Evolutionary conservation across 2,329 filamentous ascomycete genomes (phyloP).

Genomic region (Penicillium hesseltinei): DNA sequence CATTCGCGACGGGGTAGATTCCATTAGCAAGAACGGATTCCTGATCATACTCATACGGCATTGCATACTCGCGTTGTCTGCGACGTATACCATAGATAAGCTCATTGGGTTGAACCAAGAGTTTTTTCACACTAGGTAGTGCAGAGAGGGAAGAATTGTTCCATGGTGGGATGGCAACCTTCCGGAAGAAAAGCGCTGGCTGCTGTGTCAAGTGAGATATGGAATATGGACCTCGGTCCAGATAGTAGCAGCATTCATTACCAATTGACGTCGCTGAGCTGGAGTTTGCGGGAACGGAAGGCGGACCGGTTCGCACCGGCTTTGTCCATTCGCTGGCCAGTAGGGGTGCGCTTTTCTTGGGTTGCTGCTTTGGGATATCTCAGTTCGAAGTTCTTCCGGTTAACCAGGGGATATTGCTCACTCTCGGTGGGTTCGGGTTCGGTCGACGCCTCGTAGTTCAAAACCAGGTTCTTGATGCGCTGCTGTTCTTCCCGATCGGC

Average conservation of each 20-base stretch:
- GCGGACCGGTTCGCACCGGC: constrained; percentile 65
- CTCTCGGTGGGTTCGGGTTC: constrained; percentile 74
- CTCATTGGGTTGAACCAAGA: constrained; percentile 1
- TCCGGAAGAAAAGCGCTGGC: background rate
- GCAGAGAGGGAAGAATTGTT: background rate
- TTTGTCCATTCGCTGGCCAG: constrained; percentile 52
- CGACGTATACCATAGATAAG: background rate
- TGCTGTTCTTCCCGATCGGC: constrained; percentile 95
- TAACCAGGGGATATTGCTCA: constrained; percentile 50
- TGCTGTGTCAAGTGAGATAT: constrained; percentile 4
- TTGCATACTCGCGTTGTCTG: background rate
- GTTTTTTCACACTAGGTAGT: background rate
- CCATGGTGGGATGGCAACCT: background rate
- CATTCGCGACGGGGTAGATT: background rate
- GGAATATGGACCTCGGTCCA: constrained; percentile 7
- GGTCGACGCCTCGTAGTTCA: constrained; percentile 93
- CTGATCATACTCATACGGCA: background rate
- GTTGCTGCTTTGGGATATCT: constrained; percentile 20
- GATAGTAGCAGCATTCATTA: constrained; percentile 50
- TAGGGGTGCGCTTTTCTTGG: constrained; percentile 43
- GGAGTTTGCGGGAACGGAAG: constrained; percentile 83
- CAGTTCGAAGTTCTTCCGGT: constrained; percentile 25
- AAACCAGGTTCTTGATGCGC: constrained; percentile 94
- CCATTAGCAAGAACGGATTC: constrained; percentile 1
- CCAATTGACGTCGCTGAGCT: constrained; percentile 97